Evolutionary conservation across 371 early-diverging fungal genomes (phyloP).

Genomic region (Capillidium rhysosporum): DNA sequence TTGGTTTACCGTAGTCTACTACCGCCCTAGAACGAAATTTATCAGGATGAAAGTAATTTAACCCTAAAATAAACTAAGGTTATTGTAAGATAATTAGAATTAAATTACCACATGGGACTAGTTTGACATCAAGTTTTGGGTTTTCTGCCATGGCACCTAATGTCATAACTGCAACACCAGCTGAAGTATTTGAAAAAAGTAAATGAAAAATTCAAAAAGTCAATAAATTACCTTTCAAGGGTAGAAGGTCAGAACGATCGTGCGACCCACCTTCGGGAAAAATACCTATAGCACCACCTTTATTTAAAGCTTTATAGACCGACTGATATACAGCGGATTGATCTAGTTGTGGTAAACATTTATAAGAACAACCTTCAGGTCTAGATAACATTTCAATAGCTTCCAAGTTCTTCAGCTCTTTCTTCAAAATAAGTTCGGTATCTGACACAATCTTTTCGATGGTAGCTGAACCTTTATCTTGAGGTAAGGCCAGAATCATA

Average conservation of each 20-base stretch:
- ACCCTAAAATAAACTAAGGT: conserved; percentile 16
- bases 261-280: conserved; percentile 97
- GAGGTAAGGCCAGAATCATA: conserved; percentile 36
- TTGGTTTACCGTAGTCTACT: conserved; percentile 83
- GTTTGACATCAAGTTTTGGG: conserved; percentile 69
- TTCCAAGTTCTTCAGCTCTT: conserved; percentile 40
- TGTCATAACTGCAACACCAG: conserved; percentile 81
- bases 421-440: conserved; percentile 38
- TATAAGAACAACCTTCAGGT: conserved; percentile 40
- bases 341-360: conserved; percentile 69
- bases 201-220: neutral
- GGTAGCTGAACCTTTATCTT: conserved; percentile 35
- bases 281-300: conserved; percentile 77
- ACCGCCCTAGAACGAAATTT: conserved; percentile 90
- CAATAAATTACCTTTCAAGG: conserved; percentile 50
- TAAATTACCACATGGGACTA: conserved; percentile 60
- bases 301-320: conserved; percentile 53
- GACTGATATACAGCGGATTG: conserved; percentile 64
- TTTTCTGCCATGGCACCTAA: conserved; percentile 82
- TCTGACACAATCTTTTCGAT: conserved; percentile 65
- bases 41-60: conserved; percentile 93
- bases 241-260: conserved; percentile 85
- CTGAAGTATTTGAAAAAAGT: too few relatives aligned
- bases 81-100: neutral
- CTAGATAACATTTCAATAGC: conserved; percentile 34